These are phyloP conservation scores for Phaeoacremonium minimum DNA, from an alignment of 2,329 filamentous ascomycete genomes.

Conservation along the genomic window DNA sequence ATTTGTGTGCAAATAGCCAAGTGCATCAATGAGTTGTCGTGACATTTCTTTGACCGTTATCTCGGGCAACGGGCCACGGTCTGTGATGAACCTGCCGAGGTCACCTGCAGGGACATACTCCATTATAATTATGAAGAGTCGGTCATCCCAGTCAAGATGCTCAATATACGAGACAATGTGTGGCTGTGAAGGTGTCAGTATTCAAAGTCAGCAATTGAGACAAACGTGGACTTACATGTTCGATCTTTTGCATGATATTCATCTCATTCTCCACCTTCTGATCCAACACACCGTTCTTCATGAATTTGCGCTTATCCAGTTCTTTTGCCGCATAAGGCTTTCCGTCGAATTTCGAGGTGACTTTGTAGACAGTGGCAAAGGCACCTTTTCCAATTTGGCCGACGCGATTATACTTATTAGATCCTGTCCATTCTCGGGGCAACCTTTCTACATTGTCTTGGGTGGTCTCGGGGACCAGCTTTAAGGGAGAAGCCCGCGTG, in stretches of 20 bases:
- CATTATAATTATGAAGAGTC: slow-evolving; percentile 96
- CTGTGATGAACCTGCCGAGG: slow-evolving; percentile 66
- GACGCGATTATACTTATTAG: slow-evolving; percentile 77
- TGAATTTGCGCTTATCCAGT: slow-evolving; percentile 86
- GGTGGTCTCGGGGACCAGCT: slow-evolving; percentile 9
- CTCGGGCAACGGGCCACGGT: slow-evolving; percentile 62
- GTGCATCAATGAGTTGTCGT: slow-evolving; percentile 70
- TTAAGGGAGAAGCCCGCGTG: slow-evolving; percentile 7
- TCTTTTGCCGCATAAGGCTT: slow-evolving; percentile 87
- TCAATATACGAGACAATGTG: slow-evolving; percentile 93
- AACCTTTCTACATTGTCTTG: slow-evolving; percentile 29
- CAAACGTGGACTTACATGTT: slow-evolving; percentile 60
- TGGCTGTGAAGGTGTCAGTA: slow-evolving; percentile 39
- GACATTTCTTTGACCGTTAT: slow-evolving; percentile 66
- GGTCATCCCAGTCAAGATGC: slow-evolving; percentile 74
- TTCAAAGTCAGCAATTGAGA: not conserved
- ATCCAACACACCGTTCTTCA: slow-evolving; percentile 87
- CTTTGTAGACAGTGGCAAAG: slow-evolving; percentile 89
- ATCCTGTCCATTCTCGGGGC: slow-evolving; percentile 74
- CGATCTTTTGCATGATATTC: slow-evolving; percentile 84
- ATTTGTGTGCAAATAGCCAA: slow-evolving; percentile 80
- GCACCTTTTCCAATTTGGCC: slow-evolving; percentile 85
- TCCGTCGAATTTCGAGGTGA: slow-evolving; percentile 82
- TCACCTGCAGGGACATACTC: slow-evolving; percentile 84
- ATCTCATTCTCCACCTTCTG: slow-evolving; percentile 96